Evolutionary conservation across 306 rosid species (phyloP), one percentile per base, ranked within the genome.

Genomic region (Acacia melanoxylon): DNA sequence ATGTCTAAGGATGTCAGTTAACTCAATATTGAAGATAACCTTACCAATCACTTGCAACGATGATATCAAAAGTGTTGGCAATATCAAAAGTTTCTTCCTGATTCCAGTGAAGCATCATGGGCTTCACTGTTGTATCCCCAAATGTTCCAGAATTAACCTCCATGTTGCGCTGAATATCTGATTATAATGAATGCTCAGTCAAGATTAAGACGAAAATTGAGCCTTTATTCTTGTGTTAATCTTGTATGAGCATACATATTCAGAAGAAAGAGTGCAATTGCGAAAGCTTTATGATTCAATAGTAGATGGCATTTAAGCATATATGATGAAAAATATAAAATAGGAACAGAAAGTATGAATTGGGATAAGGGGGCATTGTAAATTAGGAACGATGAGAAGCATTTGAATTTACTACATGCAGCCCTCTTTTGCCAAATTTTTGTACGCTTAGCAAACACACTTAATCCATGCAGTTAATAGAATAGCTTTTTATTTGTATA

Each of bases 61-160:
- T 83, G 87, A 86, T 69, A 83, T 95, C 98, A 81, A 90, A 93
- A 76, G 84, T 75, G 77, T 83, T 82, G 54, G 87, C 84, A 37
- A 89, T 42, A 81, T 83, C 81, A 29, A 83, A 88, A 70, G 71
- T 65, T 58, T 90, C 90, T 42, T 89, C 91, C 72, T 90, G 92
- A 87, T 87, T 87, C 99, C 98, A 95, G 73, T 95, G 98, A 88
- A 95, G 88, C 83, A 78, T 86, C 98, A 89, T 80, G 78, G 97
- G 79, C 86, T 85, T 87, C 84, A 90, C 95, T 87, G 44, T 78
- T 56, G 99, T 95, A 61, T 79, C 88, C 77, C 97, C 97, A 90
- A 95, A 95, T 87, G 91, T 86, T 83, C 86, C 80, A 68, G 83
- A 70, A 88, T 95, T 93, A 81, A 85, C 87, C 77, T 93, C 90